A percentile compares a stretch with the other conserved stretches of the same genome.
Conservation (phyloP, 768 basidiomycete genomes). For the Cystobasidium ongulense region DNA sequence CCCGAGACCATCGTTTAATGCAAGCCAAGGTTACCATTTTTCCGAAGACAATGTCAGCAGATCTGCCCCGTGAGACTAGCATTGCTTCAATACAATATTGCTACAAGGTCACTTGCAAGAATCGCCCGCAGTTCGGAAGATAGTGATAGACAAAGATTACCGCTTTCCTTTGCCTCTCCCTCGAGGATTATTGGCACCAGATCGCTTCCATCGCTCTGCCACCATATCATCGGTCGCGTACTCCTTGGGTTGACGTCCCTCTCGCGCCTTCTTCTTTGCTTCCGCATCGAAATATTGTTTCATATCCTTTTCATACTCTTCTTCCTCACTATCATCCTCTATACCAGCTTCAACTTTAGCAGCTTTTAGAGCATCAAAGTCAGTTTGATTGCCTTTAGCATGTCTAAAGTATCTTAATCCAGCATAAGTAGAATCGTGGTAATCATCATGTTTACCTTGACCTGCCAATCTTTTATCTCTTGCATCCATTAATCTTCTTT, state of each 20-base stretch:
- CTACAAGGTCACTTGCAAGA: background rate
- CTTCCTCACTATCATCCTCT: constrained; percentile 24
- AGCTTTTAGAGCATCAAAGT: constrained; percentile 19
- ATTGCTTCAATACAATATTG: background rate
- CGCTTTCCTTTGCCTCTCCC: background rate
- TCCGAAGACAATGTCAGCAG: too few species aligned
- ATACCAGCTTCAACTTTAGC: constrained; percentile 31
- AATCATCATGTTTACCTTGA: constrained; percentile 46
- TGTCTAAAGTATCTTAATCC: constrained; percentile 27
- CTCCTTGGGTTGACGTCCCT: background rate
- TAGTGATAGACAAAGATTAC: background rate
- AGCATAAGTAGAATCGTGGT: constrained; percentile 43
- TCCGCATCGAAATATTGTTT: background rate
- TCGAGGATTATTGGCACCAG: background rate
- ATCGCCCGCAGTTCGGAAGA: too few species aligned
- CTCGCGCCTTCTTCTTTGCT: background rate
- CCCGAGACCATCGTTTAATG: too few species aligned
- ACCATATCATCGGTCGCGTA: background rate
- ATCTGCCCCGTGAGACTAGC: too few species aligned
- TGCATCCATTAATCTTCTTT: constrained; percentile 70
- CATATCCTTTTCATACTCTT: constrained; percentile 5
- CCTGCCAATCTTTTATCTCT: constrained; percentile 47
- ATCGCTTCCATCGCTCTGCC: background rate
- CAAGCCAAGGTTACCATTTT: too few species aligned
- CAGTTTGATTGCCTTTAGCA: background rate